A percentile compares a stretch with the other conserved stretches of the same genome.
Conservation (phyloP, 2,329 filamentous ascomycete species). For the Botrytis fragariae region DNA sequence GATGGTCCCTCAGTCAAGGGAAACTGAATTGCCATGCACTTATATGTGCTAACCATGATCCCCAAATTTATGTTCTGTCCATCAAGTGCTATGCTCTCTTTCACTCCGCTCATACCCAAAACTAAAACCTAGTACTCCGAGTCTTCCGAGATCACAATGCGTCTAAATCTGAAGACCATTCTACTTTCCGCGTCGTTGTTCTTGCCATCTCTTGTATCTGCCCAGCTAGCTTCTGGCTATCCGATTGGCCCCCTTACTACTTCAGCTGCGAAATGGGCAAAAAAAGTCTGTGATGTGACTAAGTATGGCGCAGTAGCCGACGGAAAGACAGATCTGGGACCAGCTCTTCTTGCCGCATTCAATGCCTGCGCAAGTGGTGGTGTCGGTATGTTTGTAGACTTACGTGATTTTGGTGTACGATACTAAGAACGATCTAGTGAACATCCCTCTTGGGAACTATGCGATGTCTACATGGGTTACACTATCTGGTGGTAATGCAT, state of each 20-base stretch:
- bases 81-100: slow-evolving; percentile 2
- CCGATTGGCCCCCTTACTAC: slow-evolving; percentile 29
- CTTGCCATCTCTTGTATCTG: slow-evolving; percentile 14
- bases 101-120: background rate
- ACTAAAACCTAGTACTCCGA: background rate
- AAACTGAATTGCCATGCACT: background rate
- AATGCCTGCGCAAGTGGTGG: slow-evolving; percentile 45
- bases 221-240: slow-evolving; percentile 18
- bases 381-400: slow-evolving; percentile 26
- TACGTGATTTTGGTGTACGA: background rate
- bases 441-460: slow-evolving; percentile 28
- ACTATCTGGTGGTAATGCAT: slow-evolving; percentile 46
- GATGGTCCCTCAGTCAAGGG: background rate
- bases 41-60: background rate
- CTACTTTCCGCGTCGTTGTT: background rate
- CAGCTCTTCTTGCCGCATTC: slow-evolving; percentile 44
- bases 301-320: slow-evolving; percentile 47
- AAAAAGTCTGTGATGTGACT: slow-evolving; percentile 44
- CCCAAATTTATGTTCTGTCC: background rate
- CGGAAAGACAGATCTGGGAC: slow-evolving; percentile 45
- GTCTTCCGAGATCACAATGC: background rate
- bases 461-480: slow-evolving; percentile 50
- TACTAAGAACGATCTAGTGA: slow-evolving; percentile 6
- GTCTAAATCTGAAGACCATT: background rate
- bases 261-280: slow-evolving; percentile 24